A percentile compares a stretch with the other conserved stretches of the same genome.
These are phyloP conservation scores for Quercus parvula DNA, from an alignment of 306 rosid species.

Conservation along the genomic window DNA sequence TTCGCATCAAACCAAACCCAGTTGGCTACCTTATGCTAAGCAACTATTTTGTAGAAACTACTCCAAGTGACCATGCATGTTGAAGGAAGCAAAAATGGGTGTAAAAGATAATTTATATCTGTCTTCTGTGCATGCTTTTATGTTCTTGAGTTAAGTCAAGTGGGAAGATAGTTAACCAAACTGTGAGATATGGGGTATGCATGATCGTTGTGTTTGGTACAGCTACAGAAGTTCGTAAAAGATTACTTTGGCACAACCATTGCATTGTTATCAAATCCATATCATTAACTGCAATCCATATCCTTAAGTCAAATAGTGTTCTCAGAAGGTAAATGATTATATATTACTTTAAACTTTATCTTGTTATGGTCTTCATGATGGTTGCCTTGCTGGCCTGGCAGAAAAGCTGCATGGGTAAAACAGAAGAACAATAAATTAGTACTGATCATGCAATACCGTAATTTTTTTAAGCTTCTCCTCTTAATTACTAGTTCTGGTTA, in stretches of 20 bases:
- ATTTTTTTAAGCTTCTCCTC: conserved; percentile 7
- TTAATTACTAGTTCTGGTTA: background rate
- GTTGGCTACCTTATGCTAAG: background rate
- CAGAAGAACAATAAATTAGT: no score
- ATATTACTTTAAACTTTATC: background rate
- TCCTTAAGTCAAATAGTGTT: background rate
- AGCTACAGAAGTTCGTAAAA: background rate
- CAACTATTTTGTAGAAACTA: background rate
- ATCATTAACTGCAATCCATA: background rate
- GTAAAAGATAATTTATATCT: background rate
- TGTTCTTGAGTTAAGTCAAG: background rate
- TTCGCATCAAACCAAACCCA: background rate
- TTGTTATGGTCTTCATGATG: background rate
- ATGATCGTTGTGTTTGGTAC: background rate
- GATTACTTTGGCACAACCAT: background rate
- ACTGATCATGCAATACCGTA: background rate
- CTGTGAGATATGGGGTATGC: background rate
- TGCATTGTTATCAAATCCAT: background rate
- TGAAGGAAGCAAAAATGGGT: background rate
- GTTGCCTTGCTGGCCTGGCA: background rate
- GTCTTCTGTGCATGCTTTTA: background rate
- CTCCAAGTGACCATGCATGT: background rate
- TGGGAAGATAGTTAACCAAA: background rate
- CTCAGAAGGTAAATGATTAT: background rate
- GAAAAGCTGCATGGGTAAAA: background rate